Evolutionary conservation across 495 filamentous ascomycete species (phyloP).

Genomic region (Jackrogersella multiformis): DNA sequence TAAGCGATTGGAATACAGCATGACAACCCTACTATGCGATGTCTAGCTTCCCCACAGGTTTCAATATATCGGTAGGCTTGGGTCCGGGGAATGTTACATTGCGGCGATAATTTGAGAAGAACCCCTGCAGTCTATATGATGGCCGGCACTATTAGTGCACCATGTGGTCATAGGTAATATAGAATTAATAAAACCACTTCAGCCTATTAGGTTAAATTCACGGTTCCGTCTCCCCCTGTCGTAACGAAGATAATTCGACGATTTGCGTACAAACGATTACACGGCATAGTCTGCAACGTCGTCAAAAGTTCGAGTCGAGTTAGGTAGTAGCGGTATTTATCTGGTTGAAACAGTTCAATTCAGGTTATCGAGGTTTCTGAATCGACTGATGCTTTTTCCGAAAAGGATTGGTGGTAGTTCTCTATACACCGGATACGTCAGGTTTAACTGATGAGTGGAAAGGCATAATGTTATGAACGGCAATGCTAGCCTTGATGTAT

Average conservation of each 20-base stretch:
- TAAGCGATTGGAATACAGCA: conserved; percentile 26
- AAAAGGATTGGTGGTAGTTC: too few relatives aligned
- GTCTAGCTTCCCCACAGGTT: conserved; percentile 20
- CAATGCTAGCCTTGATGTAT: too few relatives aligned
- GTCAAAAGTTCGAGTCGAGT: too few relatives aligned
- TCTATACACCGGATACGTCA: too few relatives aligned
- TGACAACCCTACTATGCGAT: conserved; percentile 6
- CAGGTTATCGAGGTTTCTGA: too few relatives aligned
- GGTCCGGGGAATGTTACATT: conserved; percentile 39
- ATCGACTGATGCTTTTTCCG: too few relatives aligned
- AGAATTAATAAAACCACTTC: conserved; percentile 30
- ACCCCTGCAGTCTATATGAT: conserved; percentile 14
- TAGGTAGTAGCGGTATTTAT: too few relatives aligned
- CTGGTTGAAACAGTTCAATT: too few relatives aligned
- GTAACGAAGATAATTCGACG: background rate
- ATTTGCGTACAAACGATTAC: background rate
- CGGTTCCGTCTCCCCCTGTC: conserved; percentile 8
- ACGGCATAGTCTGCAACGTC: too few relatives aligned
- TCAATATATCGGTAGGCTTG: conserved; percentile 26
- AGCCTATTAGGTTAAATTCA: conserved; percentile 38
- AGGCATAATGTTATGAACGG: too few relatives aligned
- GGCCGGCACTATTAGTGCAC: conserved; percentile 22
- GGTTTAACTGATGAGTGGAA: too few relatives aligned
- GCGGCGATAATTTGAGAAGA: conserved; percentile 12
- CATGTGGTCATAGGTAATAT: conserved; percentile 33